phyloP scores from a whole-genome alignment of 768 basidiomycete genomes.

The Mrakia hoshinonis region DNA sequence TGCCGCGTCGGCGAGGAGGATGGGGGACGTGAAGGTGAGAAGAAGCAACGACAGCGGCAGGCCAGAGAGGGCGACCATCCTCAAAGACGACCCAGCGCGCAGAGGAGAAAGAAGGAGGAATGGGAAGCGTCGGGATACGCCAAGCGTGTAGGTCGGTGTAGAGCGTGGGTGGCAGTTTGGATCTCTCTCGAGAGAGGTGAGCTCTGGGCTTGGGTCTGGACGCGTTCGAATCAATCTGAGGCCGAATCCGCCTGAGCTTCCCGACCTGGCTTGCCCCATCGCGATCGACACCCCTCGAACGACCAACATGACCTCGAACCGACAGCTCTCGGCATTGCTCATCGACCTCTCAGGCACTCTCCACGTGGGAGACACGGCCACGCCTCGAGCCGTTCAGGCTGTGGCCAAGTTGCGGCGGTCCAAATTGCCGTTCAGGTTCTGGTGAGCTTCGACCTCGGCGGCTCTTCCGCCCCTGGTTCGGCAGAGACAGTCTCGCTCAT shows the following conservation, averaged over 20 bases:
- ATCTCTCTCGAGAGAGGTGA: not conserved
- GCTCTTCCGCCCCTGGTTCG: not conserved
- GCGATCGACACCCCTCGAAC: not conserved
- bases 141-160: not conserved
- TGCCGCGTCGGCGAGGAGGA: not conserved
- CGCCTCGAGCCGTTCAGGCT: conserved; percentile 48
- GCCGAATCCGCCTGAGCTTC: too few species aligned
- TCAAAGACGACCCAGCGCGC: too few species aligned
- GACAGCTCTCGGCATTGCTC: conserved; percentile 44
- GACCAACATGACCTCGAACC: not conserved
- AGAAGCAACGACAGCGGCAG: conserved; percentile 6
- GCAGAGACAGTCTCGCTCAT: too few species aligned
- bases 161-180: too few species aligned
- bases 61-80: not conserved
- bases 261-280: not conserved
- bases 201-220: not conserved
- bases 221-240: not conserved
- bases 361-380: conserved; percentile 50
- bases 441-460: conserved; percentile 31
- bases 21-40: not conserved
- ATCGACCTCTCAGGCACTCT: conserved; percentile 64
- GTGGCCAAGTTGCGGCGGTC: conserved; percentile 40
- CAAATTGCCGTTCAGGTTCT: conserved; percentile 44
- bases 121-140: too few species aligned
- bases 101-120: not conserved